Base-by-base conservation (phyloP, 2,329 filamentous ascomycete species). In the Exophiala calicioides region DNA sequence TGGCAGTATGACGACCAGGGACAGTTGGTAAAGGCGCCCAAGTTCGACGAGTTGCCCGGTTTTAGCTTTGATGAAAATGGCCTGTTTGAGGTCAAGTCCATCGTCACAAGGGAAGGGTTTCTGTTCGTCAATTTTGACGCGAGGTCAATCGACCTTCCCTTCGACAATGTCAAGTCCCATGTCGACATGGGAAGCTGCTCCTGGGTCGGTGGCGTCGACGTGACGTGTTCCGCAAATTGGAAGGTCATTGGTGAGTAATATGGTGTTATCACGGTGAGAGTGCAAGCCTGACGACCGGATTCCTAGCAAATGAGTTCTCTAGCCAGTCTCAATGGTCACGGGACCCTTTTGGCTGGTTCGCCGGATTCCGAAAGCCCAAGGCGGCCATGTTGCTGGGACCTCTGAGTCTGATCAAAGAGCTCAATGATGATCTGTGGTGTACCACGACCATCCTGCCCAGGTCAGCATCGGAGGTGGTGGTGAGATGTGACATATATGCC, bases 1-100 rank as follows among this genome's bases (percentile, higher is more conserved):
- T 84, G 80, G 80, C 79, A 77, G 2, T 83, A 82, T 51, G 76
- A 78, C 33, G 67, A 79, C 2, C 71, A 68, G 20, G 80, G 80
- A 10, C 75, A 76, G 37, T 68, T 83, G 2, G 74, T 79, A 19
- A 83, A 82, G 60, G 80, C 80, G 1, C 80, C 80, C 0, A 72
- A 76, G 2, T 84, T 80, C 57, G 72, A 81, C 30, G 71, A 75
- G 15, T 63, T 82, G 1, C 66, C 70, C 2, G 77, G 74, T 6
- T 84, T 84, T 56, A 74, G 81, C 55, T 78, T 74, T 62, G 65
- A 68, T 8, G 65, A 77, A 60, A 82, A 83, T 52, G 70, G 74
- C 5, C 69, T 84, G 0, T 74, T 82, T 48, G 53, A 58, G 35
- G 37, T 56, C 27, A 53, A 53, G 37, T 33, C 45, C 30, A 55